Conservation (phyloP, 2,329 filamentous ascomycete genomes). For the Botryotinia globosa region DNA sequence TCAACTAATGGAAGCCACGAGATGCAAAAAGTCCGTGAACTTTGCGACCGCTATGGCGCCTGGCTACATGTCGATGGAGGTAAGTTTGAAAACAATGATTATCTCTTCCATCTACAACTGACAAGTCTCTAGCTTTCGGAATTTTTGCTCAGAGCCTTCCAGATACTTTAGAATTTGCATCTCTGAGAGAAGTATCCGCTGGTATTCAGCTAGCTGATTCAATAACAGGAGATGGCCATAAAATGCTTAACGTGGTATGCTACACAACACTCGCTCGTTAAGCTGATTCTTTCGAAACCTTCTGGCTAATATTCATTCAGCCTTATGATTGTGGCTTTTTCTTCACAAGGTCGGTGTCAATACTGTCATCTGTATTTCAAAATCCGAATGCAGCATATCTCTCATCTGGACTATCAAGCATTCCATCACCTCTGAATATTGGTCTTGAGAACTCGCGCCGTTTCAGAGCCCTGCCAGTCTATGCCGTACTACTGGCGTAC, state of each 20-base stretch:
- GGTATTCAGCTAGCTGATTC: conserved; percentile 83
- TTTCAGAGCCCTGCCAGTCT: conserved; percentile 87
- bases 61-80: conserved; percentile 90
- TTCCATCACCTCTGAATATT: conserved; percentile 81
- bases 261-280: neutral
- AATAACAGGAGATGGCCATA: conserved; percentile 83
- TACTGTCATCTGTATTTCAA: conserved; percentile 64
- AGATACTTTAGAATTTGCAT: conserved; percentile 52
- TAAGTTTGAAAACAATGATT: conserved; percentile 35
- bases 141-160: conserved; percentile 71
- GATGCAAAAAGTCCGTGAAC: conserved; percentile 56
- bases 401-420: conserved; percentile 44
- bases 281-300: neutral
- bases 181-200: conserved; percentile 49
- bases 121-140: conserved; percentile 63
- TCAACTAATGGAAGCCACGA: conserved; percentile 51
- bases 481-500: conserved; percentile 73
- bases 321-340: conserved; percentile 94
- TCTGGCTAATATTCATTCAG: conserved; percentile 19
- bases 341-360: conserved; percentile 62
- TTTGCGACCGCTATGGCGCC: conserved; percentile 71
- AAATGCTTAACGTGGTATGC: conserved; percentile 81
- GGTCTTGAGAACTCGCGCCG: conserved; percentile 89
- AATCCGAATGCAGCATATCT: conserved; percentile 89
- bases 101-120: neutral